Percentiles rank a stretch among this genome's conserved stretches.
These are phyloP conservation scores for Cruciata laevipes DNA, from an alignment of 257 asterid species.

Conservation along the genomic window DNA sequence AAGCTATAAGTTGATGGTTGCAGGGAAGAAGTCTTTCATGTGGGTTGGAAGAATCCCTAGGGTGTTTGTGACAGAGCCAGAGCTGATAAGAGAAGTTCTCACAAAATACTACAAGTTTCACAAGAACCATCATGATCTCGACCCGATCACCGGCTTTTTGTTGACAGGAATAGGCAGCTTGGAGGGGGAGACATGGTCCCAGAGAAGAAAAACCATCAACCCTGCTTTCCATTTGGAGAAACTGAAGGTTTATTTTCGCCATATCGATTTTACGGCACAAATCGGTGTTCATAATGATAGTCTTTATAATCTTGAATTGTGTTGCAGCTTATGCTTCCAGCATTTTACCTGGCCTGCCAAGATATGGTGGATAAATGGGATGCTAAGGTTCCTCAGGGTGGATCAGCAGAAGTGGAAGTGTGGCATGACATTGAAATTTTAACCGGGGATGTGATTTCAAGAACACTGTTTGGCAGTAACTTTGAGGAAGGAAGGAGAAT, in stretches of 20 bases:
- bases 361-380: constrained; percentile 52
- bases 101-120: constrained; percentile 16
- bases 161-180: constrained; percentile 31
- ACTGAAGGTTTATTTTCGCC: constrained; percentile 36
- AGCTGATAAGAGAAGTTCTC: constrained; percentile 24
- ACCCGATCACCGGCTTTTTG: constrained; percentile 1
- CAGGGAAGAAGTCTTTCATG: constrained; percentile 23
- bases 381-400: constrained; percentile 11
- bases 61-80: constrained; percentile 24
- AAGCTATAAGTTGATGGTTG: neutral
- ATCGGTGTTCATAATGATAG: neutral
- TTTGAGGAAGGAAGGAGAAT: constrained; percentile 34
- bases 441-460: constrained; percentile 37
- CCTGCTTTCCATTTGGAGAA: constrained; percentile 49
- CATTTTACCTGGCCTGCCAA: constrained; percentile 33
- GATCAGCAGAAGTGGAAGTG: constrained; percentile 38
- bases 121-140: constrained; percentile 14
- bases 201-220: constrained; percentile 40
- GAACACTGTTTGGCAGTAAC: constrained; percentile 44
- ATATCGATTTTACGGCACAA: neutral
- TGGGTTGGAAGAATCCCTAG: constrained; percentile 27
- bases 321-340: constrained; percentile 40
- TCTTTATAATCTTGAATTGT: neutral
- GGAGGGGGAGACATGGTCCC: constrained; percentile 49
- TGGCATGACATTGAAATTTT: constrained; percentile 38